These are phyloP conservation scores for Globisporangium lucens DNA, from an alignment of 352 stramenopile genomes.

Conservation along the genomic window DNA sequence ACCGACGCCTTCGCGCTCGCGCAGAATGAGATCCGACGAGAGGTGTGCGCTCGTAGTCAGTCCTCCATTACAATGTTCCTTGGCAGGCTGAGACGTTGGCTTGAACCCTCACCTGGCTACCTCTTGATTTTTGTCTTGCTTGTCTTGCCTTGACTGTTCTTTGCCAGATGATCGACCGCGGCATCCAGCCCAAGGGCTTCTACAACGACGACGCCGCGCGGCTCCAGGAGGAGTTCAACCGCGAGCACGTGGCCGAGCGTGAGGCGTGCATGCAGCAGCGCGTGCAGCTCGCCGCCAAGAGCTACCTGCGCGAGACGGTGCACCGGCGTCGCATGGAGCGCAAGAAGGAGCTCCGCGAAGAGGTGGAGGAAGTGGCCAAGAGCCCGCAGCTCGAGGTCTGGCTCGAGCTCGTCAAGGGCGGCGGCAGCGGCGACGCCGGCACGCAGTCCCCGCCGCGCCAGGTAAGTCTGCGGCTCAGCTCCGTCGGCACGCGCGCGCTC, in stretches of 20 bases:
- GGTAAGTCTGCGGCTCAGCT: conserved; percentile 49
- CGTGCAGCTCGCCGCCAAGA: conserved; percentile 65
- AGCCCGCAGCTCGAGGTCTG: conserved; percentile 74
- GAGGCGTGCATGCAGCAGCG: conserved; percentile 65
- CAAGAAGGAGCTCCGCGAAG: conserved; percentile 67
- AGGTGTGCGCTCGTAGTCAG: conserved; percentile 25
- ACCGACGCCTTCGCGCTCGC: conserved; percentile 67
- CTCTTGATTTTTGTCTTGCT: background rate
- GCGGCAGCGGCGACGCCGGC: conserved; percentile 19
- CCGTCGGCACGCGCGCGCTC: conserved; percentile 51
- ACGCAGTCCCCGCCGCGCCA: conserved; percentile 40
- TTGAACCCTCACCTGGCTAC: background rate
- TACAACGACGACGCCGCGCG: conserved; percentile 81
- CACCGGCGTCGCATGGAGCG: conserved; percentile 63
- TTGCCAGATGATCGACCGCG: conserved; percentile 71
- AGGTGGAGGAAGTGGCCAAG: conserved; percentile 66
- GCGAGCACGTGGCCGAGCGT: conserved; percentile 61
- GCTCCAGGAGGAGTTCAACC: conserved; percentile 80
- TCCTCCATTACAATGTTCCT: too few relatives aligned
- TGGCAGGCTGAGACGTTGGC: too few relatives aligned
- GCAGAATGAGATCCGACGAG: conserved; percentile 80
- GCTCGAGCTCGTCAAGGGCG: conserved; percentile 50
- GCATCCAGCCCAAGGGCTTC: conserved; percentile 81
- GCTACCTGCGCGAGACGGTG: conserved; percentile 73
- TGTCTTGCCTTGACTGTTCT: background rate